Conservation (phyloP, 2,329 filamentous ascomycete genomes). For the Ceratocystis papillata region DNA sequence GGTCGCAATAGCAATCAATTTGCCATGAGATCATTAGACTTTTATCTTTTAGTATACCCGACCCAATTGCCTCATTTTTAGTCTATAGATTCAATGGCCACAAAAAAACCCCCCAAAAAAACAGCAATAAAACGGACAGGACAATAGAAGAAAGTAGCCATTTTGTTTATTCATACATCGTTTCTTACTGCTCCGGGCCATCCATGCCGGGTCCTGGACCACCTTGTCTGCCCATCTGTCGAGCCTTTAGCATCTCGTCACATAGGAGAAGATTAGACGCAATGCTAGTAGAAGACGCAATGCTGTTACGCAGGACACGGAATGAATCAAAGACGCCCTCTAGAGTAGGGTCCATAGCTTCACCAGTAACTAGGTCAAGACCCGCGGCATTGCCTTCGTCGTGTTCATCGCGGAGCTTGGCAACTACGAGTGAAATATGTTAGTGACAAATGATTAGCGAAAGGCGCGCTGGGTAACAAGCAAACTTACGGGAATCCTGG, state of each 20-base stretch:
- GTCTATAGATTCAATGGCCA: constrained; percentile 23
- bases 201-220: constrained; percentile 57
- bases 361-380: constrained; percentile 72
- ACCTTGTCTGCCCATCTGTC: constrained; percentile 71
- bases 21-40: constrained; percentile 13
- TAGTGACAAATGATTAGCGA: constrained; percentile 25
- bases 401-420: constrained; percentile 74
- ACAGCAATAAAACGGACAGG: constrained; percentile 17
- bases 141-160: constrained; percentile 15
- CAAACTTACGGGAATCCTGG: constrained; percentile 73
- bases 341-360: constrained; percentile 89
- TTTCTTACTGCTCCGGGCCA: constrained; percentile 44
- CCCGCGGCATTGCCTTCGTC: constrained; percentile 76
- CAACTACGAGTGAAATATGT: constrained; percentile 45
- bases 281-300: constrained; percentile 89
- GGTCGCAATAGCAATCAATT: constrained; percentile 13
- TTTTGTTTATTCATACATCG: constrained; percentile 25
- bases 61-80: constrained; percentile 24
- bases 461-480: constrained; percentile 17
- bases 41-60: constrained; percentile 16
- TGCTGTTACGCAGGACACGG: constrained; percentile 83
- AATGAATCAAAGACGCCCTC: constrained; percentile 94
- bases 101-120: constrained; percentile 10
- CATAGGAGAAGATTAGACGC: constrained; percentile 90
- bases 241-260: constrained; percentile 92